Evolutionary conservation across 139 green algal genomes (phyloP).

Genomic region (Trebouxia sp.): DNA sequence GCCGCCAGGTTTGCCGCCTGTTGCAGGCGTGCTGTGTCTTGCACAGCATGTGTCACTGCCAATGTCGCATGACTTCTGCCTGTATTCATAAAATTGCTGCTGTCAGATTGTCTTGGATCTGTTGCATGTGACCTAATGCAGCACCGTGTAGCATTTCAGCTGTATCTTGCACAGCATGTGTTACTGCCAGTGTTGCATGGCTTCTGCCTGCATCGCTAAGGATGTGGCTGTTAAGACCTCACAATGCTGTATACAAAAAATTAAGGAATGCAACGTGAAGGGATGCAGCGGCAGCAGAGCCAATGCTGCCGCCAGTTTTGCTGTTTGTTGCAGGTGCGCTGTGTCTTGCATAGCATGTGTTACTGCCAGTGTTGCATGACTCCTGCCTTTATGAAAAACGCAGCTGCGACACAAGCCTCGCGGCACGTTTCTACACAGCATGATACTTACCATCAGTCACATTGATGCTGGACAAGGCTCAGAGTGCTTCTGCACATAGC

Average conservation of each 20-base stretch:
- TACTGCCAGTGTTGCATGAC: constrained; percentile 31
- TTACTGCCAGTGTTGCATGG: constrained; percentile 31
- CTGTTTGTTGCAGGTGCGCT: constrained; percentile 39
- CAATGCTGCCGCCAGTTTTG: constrained; percentile 31
- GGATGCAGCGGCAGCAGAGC: background rate
- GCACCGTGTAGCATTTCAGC: too few relatives aligned
- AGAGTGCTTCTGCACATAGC: too few relatives aligned
- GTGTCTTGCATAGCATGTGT: constrained; percentile 32
- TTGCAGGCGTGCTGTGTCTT: constrained; percentile 36
- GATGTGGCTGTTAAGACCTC: too few relatives aligned
- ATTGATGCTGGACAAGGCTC: too few relatives aligned
- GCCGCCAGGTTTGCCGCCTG: constrained; percentile 39
- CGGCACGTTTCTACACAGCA: too few relatives aligned
- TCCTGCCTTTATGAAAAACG: background rate
- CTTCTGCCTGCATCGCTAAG: background rate
- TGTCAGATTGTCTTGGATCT: too few relatives aligned
- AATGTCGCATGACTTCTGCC: constrained; percentile 23
- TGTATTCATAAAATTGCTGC: background rate
- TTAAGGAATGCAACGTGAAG: too few relatives aligned
- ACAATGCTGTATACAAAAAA: too few relatives aligned
- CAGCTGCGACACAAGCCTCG: too few relatives aligned
- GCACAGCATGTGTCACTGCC: constrained; percentile 32
- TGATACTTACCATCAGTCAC: too few relatives aligned
- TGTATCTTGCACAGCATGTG: constrained; percentile 30
- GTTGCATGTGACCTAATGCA: too few relatives aligned